Percentiles rank a stretch among this genome's conserved stretches.
Conservation (phyloP, 495 filamentous ascomycete genomes). For the Neurospora sp. region DNA sequence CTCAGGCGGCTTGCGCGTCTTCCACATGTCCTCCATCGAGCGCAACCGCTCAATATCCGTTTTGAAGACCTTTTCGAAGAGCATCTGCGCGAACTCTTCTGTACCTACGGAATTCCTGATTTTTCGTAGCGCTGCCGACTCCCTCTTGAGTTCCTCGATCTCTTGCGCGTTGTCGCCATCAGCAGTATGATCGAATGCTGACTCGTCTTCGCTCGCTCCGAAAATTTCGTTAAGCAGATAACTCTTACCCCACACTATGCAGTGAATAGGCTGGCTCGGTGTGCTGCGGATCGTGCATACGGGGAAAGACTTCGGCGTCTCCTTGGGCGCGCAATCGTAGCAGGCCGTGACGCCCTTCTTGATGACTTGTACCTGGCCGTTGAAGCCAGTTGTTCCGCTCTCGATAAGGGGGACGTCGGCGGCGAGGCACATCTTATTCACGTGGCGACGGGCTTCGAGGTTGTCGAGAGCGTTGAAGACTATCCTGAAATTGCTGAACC, state of each 20-base stretch:
- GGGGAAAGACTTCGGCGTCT: slow-evolving; percentile 79
- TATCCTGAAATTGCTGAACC: slow-evolving; percentile 73
- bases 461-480: slow-evolving; percentile 99
- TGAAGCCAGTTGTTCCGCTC: slow-evolving; percentile 96
- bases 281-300: slow-evolving; percentile 96
- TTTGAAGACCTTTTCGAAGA: slow-evolving; percentile 90
- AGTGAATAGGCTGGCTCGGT: slow-evolving; percentile 91
- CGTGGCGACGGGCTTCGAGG: slow-evolving; percentile 84
- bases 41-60: slow-evolving; percentile 73
- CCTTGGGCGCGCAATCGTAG: slow-evolving; percentile 88
- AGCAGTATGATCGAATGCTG: slow-evolving; percentile 62
- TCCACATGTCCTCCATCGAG: slow-evolving; percentile 98
- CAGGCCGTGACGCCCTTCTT: slow-evolving; percentile 90
- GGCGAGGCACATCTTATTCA: slow-evolving; percentile 94
- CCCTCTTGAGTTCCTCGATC: slow-evolving; percentile 72
- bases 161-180: slow-evolving; percentile 80
- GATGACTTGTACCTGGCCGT: slow-evolving; percentile 95
- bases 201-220: slow-evolving; percentile 78
- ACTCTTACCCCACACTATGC: slow-evolving; percentile 98
- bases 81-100: slow-evolving; percentile 60
- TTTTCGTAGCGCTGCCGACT: slow-evolving; percentile 71
- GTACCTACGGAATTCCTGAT: slow-evolving; percentile 79
- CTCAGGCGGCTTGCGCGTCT: slow-evolving; percentile 61
- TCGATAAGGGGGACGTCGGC: slow-evolving; percentile 88
- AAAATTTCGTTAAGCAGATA: slow-evolving; percentile 93